phyloP scores from a whole-genome alignment of 495 filamentous ascomycete genomes.

The Talaromyces nanjingensis region DNA sequence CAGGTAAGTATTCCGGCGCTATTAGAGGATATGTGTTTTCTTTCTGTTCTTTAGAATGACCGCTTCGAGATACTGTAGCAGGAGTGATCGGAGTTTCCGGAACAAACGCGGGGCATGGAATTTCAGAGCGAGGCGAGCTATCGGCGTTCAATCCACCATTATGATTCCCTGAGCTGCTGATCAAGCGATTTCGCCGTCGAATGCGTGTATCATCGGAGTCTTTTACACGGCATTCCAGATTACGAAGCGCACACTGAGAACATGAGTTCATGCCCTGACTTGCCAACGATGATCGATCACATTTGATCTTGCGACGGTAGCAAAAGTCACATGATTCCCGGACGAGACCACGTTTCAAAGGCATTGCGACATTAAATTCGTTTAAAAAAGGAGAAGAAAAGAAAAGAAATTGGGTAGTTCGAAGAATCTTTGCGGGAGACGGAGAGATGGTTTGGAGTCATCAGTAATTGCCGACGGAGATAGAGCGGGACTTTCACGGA shows the following conservation, averaged over 20 bases:
- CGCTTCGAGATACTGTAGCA: not conserved
- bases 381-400: not conserved
- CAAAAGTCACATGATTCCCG: constrained; percentile 7
- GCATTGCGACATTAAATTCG: constrained; percentile 19
- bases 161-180: not conserved
- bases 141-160: too few relatives aligned
- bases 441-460: not conserved
- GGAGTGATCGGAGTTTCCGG: not conserved
- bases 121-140: not conserved
- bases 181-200: not conserved
- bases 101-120: not conserved
- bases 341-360: not conserved
- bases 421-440: not conserved
- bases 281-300: not conserved
- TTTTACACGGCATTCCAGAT: not conserved
- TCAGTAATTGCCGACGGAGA: not conserved
- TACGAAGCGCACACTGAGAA: not conserved
- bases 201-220: not conserved
- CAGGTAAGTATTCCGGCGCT: not conserved
- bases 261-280: not conserved
- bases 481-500: not conserved
- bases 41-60: not conserved
- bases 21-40: not conserved
- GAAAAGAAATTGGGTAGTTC: too few relatives aligned
- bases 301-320: constrained; percentile 10